Conservation (phyloP, 441 rosid species). For the Lepidium campestre region DNA sequence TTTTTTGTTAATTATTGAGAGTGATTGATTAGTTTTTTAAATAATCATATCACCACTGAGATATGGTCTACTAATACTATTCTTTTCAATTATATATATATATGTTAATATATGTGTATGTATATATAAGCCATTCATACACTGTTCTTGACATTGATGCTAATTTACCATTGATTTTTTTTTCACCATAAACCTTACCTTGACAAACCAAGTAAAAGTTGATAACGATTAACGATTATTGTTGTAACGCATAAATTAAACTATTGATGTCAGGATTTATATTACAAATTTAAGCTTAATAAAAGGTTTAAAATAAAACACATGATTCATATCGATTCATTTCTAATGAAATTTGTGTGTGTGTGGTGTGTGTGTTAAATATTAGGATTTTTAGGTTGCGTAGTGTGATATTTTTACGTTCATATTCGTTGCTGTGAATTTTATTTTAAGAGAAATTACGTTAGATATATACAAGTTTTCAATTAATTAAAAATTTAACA, state of each 20-base stretch:
- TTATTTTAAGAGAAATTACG: no score
- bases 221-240: background rate
- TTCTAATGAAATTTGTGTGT: no score
- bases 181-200: background rate
- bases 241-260: no score
- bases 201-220: background rate
- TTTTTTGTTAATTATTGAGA: constrained; percentile 16
- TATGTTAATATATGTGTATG: background rate
- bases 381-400: no score
- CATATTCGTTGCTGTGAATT: background rate
- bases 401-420: background rate
- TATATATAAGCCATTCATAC: background rate
- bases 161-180: background rate
- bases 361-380: no score
- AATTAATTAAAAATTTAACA: no score
- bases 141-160: background rate
- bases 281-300: background rate
- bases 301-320: background rate
- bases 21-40: constrained; percentile 12
- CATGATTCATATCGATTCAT: background rate
- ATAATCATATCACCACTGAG: constrained; percentile 22
- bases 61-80: constrained; percentile 15
- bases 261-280: background rate
- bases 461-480: no score
- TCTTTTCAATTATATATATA: background rate